These are phyloP conservation scores for Albugo candida DNA, from an alignment of 352 stramenopile genomes.

Conservation along the genomic window DNA sequence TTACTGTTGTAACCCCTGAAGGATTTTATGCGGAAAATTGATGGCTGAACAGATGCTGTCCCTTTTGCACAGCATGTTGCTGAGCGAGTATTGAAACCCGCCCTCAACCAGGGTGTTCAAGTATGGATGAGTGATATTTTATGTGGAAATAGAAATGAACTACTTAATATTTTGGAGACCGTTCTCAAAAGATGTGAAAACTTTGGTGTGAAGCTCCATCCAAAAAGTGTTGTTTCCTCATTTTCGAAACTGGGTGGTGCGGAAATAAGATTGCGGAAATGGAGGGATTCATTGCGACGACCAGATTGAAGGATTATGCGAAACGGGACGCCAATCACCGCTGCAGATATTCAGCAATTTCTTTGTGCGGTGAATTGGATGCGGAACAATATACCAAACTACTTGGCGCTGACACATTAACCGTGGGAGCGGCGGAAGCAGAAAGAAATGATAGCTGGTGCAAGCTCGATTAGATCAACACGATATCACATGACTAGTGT, in stretches of 20 bases:
- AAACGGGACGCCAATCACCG: no score
- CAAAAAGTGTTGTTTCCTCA: no score
- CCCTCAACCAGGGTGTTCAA: slow-evolving; percentile 7
- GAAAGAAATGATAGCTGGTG: no score
- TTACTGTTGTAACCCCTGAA: slow-evolving; percentile 7
- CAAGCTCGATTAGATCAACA: no score
- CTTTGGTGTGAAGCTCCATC: slow-evolving; percentile 15
- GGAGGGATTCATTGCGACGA: slow-evolving; percentile 8
- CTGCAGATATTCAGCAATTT: no score
- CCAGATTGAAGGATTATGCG: no score
- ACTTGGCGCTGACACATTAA: no score
- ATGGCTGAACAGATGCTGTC: slow-evolving; percentile 5
- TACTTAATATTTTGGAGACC: slow-evolving; percentile 8
- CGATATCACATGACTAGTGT: no score
- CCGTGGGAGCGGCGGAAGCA: no score
- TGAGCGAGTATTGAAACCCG: not conserved
- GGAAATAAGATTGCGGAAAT: slow-evolving; percentile 6
- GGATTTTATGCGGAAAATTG: slow-evolving; percentile 8
- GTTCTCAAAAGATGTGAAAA: slow-evolving; percentile 4
- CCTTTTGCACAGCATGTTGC: slow-evolving; percentile 8
- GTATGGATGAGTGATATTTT: slow-evolving; percentile 8
- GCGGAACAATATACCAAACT: slow-evolving; percentile 1
- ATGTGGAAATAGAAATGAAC: slow-evolving; percentile 1
- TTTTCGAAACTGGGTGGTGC: slow-evolving; percentile 10
- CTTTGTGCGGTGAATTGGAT: slow-evolving; percentile 10